Evolutionary conservation across 371 early-diverging fungal genomes (phyloP), one percentile per base, ranked within the genome.

Genomic region (Mucor circinelloides): DNA sequence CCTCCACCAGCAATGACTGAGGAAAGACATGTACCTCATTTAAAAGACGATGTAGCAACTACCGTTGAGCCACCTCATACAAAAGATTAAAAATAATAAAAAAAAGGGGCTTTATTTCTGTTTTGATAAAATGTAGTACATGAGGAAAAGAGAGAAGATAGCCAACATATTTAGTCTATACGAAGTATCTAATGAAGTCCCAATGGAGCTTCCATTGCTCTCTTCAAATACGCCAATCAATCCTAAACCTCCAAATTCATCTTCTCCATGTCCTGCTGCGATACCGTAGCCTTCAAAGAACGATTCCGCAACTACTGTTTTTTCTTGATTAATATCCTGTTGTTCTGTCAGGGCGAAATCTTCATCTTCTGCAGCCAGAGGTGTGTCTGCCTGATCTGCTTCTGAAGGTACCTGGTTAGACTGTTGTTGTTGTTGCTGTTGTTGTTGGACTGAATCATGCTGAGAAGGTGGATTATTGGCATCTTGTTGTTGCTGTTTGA

Each of bases 11-110:
- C 23, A 40, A 21, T 21, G 10, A 38, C 7, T 2, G 30, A 34
- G 17, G 68, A 58, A 68, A 66, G 71, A 36, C 71, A 71, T 57
- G 67, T 71, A 25, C 71, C 71, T 12, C 71, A 71, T 40, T 30
- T 69, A 15, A 69, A 69, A 46, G 69, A 69, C 0, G 12, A 27
- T 30, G 12, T n/a, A 28, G 28, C 13, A 54, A 23, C 50, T 23
- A 50, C 50, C 12, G 12, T 50, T 19, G 60, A 64, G 52, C 64
- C 63, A 23, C 69, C 64, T 40, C 64, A 69, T 36, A 23, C 44
- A 27, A 64, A 9, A 55, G 69, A 63, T 27, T 64, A 42, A 25
- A 21, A 30, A 21, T 19, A 31, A 27, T 25, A 31, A 34, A 21
- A 31, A 58, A 27, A 42, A 27, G 10, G 9, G 8, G 12, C 23